A percentile compares a stretch with the other conserved stretches of the same genome.
Conservation (phyloP, 768 basidiomycete species). For the Hypsizygus marmoreus region DNA sequence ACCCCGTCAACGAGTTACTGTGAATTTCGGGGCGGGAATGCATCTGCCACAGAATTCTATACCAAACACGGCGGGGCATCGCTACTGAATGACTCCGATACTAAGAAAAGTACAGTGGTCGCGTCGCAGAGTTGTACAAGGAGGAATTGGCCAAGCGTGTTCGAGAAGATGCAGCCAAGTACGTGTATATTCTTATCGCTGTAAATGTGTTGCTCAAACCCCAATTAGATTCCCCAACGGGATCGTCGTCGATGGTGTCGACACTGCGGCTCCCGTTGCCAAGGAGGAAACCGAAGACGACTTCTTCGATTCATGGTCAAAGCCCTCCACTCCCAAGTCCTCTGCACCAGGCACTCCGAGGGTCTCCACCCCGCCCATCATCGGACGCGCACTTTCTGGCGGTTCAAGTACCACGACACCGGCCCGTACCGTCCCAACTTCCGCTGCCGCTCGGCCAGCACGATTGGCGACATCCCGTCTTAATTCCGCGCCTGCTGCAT, state of each 20-base stretch:
- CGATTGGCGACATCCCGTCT: constrained; percentile 44
- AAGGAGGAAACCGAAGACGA: constrained; percentile 72
- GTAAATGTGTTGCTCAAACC: neutral
- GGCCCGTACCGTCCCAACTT: constrained; percentile 68
- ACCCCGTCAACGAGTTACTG: constrained; percentile 48
- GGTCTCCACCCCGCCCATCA: constrained; percentile 53
- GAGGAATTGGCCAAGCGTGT: constrained; percentile 85
- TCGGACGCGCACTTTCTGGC: constrained; percentile 47
- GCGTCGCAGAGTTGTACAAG: constrained; percentile 86
- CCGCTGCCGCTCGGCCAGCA: constrained; percentile 53
- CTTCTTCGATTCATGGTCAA: constrained; percentile 98
- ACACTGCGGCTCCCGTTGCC: constrained; percentile 41
- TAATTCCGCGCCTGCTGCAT: constrained; percentile 35
- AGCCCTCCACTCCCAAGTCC: constrained; percentile 64
- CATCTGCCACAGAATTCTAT: constrained; percentile 85
- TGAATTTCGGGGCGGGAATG: constrained; percentile 72
- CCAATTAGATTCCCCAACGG: constrained; percentile 68
- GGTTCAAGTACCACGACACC: constrained; percentile 36
- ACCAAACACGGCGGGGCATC: constrained; percentile 80
- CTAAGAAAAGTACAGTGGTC: constrained; percentile 89
- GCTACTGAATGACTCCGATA: constrained; percentile 70
- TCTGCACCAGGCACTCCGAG: constrained; percentile 54
- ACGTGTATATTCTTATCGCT: constrained; percentile 25
- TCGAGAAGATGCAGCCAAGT: constrained; percentile 74
- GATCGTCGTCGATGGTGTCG: constrained; percentile 83